A percentile compares a stretch with the other conserved stretches of the same genome.
Conservation (phyloP, 805 yeast species). For the Candida alai region DNA sequence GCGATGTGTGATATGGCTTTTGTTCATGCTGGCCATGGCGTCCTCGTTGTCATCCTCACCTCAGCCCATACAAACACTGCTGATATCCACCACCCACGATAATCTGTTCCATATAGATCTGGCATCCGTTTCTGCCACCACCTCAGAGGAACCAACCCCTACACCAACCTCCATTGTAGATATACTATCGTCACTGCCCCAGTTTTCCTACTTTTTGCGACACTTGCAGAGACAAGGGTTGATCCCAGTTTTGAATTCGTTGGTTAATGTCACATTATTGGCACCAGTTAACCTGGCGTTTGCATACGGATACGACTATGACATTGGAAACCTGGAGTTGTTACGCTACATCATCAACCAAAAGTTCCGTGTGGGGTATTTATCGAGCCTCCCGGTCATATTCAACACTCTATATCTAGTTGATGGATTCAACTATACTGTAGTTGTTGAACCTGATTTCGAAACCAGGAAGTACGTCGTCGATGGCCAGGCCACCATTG, state of each 20-base stretch:
- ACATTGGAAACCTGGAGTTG: slow-evolving; percentile 11
- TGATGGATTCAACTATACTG: slow-evolving; percentile 16
- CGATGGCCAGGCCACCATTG: slow-evolving; percentile 45
- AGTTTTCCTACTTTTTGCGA: slow-evolving; percentile 62
- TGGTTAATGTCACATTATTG: slow-evolving; percentile 64
- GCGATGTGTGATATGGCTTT: slow-evolving; percentile 4
- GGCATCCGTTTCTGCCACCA: too few relatives aligned
- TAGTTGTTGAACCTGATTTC: slow-evolving; percentile 22
- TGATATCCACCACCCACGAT: slow-evolving; percentile 1
- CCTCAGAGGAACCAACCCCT: slow-evolving; percentile 13
- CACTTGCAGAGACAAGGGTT: slow-evolving; percentile 59
- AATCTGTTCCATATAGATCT: too few relatives aligned
- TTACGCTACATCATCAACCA: slow-evolving; percentile 33
- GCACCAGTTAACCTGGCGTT: slow-evolving; percentile 85
- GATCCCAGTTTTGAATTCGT: slow-evolving; percentile 55
- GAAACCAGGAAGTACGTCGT: slow-evolving; percentile 29
- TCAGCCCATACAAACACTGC: neutral
- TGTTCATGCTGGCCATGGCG: slow-evolving; percentile 8
- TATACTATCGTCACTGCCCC: slow-evolving; percentile 60
- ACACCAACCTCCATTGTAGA: slow-evolving; percentile 56
- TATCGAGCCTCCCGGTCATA: slow-evolving; percentile 21
- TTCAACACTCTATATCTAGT: slow-evolving; percentile 27
- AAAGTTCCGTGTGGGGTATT: slow-evolving; percentile 28
- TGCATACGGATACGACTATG: slow-evolving; percentile 17
- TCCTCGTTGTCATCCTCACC: neutral